A percentile compares a stretch with the other conserved stretches of the same genome.
phyloP scores from a whole-genome alignment of 2,329 filamentous ascomycete species.

The Talaromyces sp. region DNA sequence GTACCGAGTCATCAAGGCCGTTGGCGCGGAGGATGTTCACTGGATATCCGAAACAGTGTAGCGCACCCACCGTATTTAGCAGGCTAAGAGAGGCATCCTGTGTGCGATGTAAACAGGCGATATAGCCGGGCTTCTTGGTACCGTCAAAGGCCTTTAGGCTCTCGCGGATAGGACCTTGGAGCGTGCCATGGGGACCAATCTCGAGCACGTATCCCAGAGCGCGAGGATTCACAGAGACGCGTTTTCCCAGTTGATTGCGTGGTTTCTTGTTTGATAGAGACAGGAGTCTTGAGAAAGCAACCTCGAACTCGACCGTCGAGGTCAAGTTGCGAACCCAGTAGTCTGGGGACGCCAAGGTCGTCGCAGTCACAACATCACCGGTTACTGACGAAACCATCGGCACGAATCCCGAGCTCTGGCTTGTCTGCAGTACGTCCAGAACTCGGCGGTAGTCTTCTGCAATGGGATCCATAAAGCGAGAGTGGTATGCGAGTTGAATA shows the following conservation, averaged over 20 bases:
- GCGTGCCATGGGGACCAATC: slow-evolving; percentile 29
- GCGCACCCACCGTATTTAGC: not conserved
- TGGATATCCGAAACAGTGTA: not conserved
- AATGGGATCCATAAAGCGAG: slow-evolving; percentile 16
- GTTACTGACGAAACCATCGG: slow-evolving; percentile 25
- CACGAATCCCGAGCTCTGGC: slow-evolving; percentile 4
- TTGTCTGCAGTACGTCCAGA: slow-evolving; percentile 3
- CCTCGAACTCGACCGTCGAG: slow-evolving; percentile 19
- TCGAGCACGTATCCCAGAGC: slow-evolving; percentile 17
- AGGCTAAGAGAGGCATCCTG: not conserved
- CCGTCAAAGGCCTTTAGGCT: slow-evolving; percentile 5
- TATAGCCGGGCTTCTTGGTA: not conserved
- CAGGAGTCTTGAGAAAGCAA: not conserved
- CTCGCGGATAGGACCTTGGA: slow-evolving; percentile 22
- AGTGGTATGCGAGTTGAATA: slow-evolving; percentile 24
- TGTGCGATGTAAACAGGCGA: not conserved
- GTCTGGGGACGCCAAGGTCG: not conserved
- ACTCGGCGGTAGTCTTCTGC: slow-evolving; percentile 16
- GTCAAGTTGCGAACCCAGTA: slow-evolving; percentile 32
- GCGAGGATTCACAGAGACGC: not conserved
- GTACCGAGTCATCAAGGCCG: not conserved
- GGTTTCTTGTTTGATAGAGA: not conserved
- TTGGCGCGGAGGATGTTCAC: not conserved
- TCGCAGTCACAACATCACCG: slow-evolving; percentile 16
- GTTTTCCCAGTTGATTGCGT: not conserved